These are phyloP conservation scores for Steccherinum ochraceum DNA, from an alignment of 768 basidiomycete genomes.

Conservation along the genomic window DNA sequence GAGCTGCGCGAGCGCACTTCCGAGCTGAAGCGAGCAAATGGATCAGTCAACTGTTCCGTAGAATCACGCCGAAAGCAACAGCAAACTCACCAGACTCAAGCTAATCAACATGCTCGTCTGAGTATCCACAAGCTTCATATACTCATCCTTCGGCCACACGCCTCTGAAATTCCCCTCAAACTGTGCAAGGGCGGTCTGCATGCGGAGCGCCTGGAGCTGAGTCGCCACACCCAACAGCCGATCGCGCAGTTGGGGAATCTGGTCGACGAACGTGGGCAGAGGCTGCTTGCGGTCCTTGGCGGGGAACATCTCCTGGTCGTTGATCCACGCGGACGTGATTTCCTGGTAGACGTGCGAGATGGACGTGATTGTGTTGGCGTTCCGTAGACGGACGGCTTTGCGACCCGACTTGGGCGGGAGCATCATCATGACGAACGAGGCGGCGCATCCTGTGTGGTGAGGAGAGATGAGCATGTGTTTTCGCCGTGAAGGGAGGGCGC, in stretches of 20 bases:
- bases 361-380: constrained; percentile 34
- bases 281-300: constrained; percentile 7
- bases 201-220: constrained; percentile 27
- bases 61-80: neutral
- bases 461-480: neutral
- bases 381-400: constrained; percentile 37
- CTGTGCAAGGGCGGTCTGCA: constrained; percentile 30
- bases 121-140: constrained; percentile 32
- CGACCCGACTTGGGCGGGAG: constrained; percentile 45
- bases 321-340: constrained; percentile 38
- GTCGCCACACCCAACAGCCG: constrained; percentile 26
- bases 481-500: too few species aligned
- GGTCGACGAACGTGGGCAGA: constrained; percentile 9
- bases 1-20: constrained; percentile 35
- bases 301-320: constrained; percentile 12
- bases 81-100: constrained; percentile 29
- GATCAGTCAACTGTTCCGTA: too few species aligned
- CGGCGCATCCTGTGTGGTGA: constrained; percentile 33
- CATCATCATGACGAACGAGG: constrained; percentile 48
- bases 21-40: constrained; percentile 23
- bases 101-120: constrained; percentile 35
- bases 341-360: constrained; percentile 37
- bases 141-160: constrained; percentile 45
- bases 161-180: constrained; percentile 49
- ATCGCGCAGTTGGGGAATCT: constrained; percentile 23